Conservation (phyloP, 2,329 filamentous ascomycete genomes). For the Beauveria sp. region DNA sequence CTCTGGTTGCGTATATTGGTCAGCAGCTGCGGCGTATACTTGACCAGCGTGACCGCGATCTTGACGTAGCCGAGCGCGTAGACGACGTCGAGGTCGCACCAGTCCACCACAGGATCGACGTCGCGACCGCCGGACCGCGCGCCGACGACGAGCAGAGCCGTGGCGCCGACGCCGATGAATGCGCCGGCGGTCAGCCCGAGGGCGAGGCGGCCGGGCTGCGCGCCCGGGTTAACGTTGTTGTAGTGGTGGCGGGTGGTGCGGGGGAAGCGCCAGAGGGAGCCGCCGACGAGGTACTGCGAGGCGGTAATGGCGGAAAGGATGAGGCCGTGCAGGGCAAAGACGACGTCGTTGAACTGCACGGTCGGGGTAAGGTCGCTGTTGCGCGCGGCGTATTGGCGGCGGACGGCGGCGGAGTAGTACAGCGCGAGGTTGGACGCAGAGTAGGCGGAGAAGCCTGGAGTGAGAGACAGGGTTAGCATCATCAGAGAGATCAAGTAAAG, state of each 20-base stretch:
- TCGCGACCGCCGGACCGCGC: constrained; percentile 22
- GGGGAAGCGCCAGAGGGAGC: constrained; percentile 62
- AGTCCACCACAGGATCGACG: constrained; percentile 35
- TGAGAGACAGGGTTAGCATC: neutral
- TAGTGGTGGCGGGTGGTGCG: constrained; percentile 20
- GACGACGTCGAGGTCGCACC: constrained; percentile 57
- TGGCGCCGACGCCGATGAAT: constrained; percentile 48
- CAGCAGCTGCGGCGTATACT: constrained; percentile 83
- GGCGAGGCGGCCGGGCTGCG: constrained; percentile 52
- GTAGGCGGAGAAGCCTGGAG: constrained; percentile 64
- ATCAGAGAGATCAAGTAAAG: neutral
- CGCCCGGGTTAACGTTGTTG: constrained; percentile 33
- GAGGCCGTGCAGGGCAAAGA: constrained; percentile 77
- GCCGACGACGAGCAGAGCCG: constrained; percentile 39
- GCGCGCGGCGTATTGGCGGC: constrained; percentile 74
- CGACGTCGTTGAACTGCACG: constrained; percentile 82
- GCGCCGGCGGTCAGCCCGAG: constrained; percentile 64
- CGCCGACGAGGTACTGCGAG: constrained; percentile 65
- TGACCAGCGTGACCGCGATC: constrained; percentile 77
- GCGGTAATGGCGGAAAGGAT: constrained; percentile 65
- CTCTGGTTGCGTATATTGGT: constrained; percentile 79
- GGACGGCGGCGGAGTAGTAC: constrained; percentile 70
- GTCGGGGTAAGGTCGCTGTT: constrained; percentile 71
- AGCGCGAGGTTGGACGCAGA: constrained; percentile 67
- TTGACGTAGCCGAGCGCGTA: constrained; percentile 81